Percentiles rank a stretch among this genome's conserved stretches.
These are phyloP conservation scores for Eimeria necatrix DNA, from an alignment of 169 alveolate genomes.

Conservation along the genomic window DNA sequence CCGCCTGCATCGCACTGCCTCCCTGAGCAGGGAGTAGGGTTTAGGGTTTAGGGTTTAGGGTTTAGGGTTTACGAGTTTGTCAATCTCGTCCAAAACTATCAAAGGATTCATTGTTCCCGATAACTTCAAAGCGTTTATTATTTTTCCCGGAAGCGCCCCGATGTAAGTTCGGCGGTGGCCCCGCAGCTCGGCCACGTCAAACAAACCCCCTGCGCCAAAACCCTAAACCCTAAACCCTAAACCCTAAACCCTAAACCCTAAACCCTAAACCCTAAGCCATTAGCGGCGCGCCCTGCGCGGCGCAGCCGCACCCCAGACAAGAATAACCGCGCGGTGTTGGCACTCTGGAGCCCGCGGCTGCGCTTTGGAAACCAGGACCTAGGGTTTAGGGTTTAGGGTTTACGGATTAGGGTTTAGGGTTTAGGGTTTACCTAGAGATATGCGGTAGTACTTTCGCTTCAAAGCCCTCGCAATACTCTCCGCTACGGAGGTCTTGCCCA, in stretches of 20 bases:
- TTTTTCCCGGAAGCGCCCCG: constrained; percentile 97
- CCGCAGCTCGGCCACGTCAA: constrained; percentile 95
- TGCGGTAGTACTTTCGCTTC: constrained; percentile 91
- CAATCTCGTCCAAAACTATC: constrained; percentile 95
- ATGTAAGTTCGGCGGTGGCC: constrained; percentile 98
- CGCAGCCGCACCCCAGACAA: background rate
- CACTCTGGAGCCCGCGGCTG: no score
- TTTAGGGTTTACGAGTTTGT: constrained; percentile 88
- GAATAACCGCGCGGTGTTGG: no score
- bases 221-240: background rate
- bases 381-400: no score
- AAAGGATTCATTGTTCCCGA: constrained; percentile 66
- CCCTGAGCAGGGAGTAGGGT: no score
- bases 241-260: background rate
- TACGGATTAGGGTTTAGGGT: no score
- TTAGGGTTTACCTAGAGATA: constrained; percentile 83
- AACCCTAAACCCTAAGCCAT: background rate
- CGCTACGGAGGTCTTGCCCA: constrained; percentile 97
- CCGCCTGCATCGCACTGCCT: no score
- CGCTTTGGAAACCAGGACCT: no score
- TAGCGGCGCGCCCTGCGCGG: background rate
- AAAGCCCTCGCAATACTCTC: constrained; percentile 94
- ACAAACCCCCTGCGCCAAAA: constrained; percentile 92
- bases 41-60: background rate
- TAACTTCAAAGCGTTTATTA: constrained; percentile 84